A percentile compares a stretch with the other conserved stretches of the same genome.
phyloP scores from a whole-genome alignment of 164 flowering plant species.

The Hamamelis virginiana region DNA sequence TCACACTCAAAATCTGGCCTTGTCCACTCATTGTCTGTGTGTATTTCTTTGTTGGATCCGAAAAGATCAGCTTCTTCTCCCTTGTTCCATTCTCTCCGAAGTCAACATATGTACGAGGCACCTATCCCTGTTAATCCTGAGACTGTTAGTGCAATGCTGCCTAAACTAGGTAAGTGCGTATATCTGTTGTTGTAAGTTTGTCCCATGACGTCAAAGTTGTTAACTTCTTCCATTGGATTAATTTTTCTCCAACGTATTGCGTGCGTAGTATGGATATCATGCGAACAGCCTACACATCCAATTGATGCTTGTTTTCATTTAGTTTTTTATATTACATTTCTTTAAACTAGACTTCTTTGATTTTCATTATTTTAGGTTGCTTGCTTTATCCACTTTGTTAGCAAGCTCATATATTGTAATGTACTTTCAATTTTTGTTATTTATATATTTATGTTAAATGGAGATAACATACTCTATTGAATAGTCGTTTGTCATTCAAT shows the following conservation, averaged over 20 bases:
- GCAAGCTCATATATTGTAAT: no score
- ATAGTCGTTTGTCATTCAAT: background rate
- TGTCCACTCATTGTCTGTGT: constrained; percentile 83
- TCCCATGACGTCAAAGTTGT: background rate
- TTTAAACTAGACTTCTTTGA: no score
- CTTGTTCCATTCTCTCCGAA: constrained; percentile 58
- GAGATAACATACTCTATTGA: background rate
- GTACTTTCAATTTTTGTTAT: no score
- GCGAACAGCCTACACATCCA: background rate
- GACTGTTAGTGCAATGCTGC: constrained; percentile 86
- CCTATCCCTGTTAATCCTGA: constrained; percentile 66
- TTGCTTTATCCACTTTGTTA: no score
- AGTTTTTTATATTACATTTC: background rate
- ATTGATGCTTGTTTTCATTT: background rate
- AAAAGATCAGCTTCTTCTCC: constrained; percentile 63
- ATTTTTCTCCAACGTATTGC: background rate
- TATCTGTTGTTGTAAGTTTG: background rate
- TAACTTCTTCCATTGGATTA: constrained; percentile 1
- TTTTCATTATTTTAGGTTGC: no score
- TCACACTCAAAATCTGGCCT: constrained; percentile 78
- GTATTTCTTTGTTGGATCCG: constrained; percentile 91
- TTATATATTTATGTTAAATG: background rate
- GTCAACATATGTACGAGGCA: constrained; percentile 76
- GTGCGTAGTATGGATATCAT: background rate
- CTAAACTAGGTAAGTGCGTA: constrained; percentile 73